Conservation (phyloP, 2,329 filamentous ascomycete genomes). For the Colletotrichum liaoningense region DNA sequence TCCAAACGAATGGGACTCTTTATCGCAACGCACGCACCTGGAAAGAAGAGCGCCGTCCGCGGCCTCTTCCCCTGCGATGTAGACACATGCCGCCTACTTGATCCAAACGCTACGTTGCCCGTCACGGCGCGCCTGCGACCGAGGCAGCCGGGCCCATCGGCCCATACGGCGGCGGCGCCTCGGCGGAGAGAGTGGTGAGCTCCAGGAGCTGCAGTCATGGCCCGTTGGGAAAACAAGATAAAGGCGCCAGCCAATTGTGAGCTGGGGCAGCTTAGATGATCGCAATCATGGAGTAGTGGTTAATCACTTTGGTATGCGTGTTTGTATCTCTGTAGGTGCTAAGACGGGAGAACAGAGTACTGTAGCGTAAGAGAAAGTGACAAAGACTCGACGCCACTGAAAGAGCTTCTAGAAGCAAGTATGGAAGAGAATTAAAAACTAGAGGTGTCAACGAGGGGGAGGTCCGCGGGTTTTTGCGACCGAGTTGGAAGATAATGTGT, state of each 20-base stretch:
- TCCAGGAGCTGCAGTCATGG: slow-evolving; percentile 34
- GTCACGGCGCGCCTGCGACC: slow-evolving; percentile 22
- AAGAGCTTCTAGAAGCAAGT: slow-evolving; percentile 6
- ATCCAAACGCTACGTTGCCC: slow-evolving; percentile 37
- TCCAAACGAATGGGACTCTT: neutral
- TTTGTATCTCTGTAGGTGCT: neutral
- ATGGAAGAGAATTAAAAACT: neutral
- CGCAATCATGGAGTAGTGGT: slow-evolving; percentile 28
- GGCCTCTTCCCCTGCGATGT: slow-evolving; percentile 50
- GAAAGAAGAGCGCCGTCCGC: slow-evolving; percentile 71
- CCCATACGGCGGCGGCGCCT: slow-evolving; percentile 21
- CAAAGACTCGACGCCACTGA: neutral
- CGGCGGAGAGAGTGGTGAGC: slow-evolving; percentile 27
- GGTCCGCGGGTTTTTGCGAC: slow-evolving; percentile 2
- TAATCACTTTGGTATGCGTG: neutral
- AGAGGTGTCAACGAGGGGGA: neutral
- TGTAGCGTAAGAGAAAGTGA: neutral
- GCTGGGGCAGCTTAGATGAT: slow-evolving; percentile 31
- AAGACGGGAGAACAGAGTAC: neutral
- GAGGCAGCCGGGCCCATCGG: slow-evolving; percentile 29
- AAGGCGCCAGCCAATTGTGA: slow-evolving; percentile 33
- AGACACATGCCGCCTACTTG: slow-evolving; percentile 44
- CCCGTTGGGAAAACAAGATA: neutral
- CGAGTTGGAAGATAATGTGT: neutral
- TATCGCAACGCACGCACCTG: slow-evolving; percentile 53